phyloP scores from a whole-genome alignment of 257 asterid species.

The Galeopsis tetrahit region DNA sequence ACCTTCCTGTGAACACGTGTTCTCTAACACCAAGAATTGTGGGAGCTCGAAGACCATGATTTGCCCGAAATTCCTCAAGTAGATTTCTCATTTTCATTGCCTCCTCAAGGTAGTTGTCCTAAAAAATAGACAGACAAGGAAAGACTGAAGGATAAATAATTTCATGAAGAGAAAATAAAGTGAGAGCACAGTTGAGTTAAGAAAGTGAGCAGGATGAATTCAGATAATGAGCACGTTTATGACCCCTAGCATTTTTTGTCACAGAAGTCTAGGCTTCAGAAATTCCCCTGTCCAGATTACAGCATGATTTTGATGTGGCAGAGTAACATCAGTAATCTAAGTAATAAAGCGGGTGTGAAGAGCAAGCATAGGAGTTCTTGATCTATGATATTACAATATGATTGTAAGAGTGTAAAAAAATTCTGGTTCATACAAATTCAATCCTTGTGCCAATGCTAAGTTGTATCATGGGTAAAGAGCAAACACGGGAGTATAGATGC shows the following conservation, averaged over 20 bases:
- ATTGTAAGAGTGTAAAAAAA: neutral
- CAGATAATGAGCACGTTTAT: constrained; percentile 10
- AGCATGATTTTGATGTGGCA: neutral
- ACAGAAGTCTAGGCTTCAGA: constrained; percentile 24
- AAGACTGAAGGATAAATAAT: constrained; percentile 5
- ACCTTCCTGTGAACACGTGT: constrained; percentile 99
- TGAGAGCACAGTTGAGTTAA: constrained; percentile 15
- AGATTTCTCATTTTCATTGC: constrained; percentile 98
- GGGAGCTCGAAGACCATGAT: constrained; percentile 96
- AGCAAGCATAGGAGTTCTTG: neutral
- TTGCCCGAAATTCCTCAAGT: constrained; percentile 86
- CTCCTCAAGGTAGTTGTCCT: constrained; percentile 99
- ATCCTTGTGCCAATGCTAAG: neutral
- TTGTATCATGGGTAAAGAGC: neutral
- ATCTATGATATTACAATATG: neutral
- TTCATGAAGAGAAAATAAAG: constrained; percentile 7
- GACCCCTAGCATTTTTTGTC: neutral
- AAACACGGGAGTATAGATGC: neutral
- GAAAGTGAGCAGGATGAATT: constrained; percentile 19
- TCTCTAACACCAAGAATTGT: constrained; percentile 98
- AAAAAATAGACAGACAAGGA: constrained; percentile 30
- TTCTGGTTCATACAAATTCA: neutral
- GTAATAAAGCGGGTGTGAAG: neutral
- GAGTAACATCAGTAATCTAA: neutral
- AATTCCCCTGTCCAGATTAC: neutral